Evolutionary conservation across 768 basidiomycete species (phyloP), one percentile per base, ranked within the genome.

Genomic region (Nevesoporus exiguus): DNA sequence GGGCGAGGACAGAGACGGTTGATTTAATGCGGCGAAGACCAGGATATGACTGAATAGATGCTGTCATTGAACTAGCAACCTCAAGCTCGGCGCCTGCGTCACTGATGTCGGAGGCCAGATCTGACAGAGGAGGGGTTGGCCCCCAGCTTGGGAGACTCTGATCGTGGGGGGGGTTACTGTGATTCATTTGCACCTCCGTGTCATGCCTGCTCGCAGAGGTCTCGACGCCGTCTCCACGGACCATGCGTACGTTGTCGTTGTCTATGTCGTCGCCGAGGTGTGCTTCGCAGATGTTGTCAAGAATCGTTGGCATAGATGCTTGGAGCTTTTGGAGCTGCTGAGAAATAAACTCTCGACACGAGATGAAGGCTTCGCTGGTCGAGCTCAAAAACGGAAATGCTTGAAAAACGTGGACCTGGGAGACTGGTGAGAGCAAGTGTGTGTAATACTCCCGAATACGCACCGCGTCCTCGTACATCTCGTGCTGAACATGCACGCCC

Each of bases 381-480:
- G 81, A 76, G 9, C 82, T 77, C 21, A 91, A 76, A 69, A 92
- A 96, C 0, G 91, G 89, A 61, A 91, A 90, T 15, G 84, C 78
- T 67, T 96, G 94, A 67, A 98, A 98, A 13, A 96, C 90, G 61
- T 98, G 94, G 13, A 93, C 80, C 89, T 91, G 60, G 24, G 48
- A 51, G 7, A 45, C 34, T 44, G 29, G 22, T 52, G 45, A 53
- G 47, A 46, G 49, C 30, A 33, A 22, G 41, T n/a, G 40, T 17
- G 7, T 24, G 29, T 33, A 3, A 42, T 29, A n/a, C 29, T 10
- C 13, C 7, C 39, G 6, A 22, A 19, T 10, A 76, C 86, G 63
- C 63, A 95, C 93, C 47, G 86, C 88, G 71, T 99, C 96, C 63
- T 95, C 88, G 63, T 90, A 97, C 36, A 91, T 71, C 67, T 98